These are phyloP conservation scores for Scedosporium minutisporum DNA, from an alignment of 2,329 filamentous ascomycete species.

Conservation along the genomic window DNA sequence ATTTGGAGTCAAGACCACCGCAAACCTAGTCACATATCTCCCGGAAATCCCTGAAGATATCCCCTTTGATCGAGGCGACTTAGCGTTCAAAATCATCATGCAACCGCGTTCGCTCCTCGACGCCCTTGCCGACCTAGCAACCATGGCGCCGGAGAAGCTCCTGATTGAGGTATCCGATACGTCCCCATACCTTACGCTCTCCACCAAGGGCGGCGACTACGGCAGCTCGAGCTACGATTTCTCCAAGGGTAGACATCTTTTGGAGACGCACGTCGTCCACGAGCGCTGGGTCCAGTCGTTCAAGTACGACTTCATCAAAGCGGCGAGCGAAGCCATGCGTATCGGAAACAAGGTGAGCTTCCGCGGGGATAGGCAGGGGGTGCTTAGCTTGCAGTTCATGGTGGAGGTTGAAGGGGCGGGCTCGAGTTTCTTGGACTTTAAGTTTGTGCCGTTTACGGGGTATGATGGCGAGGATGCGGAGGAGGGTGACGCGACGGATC, in stretches of 20 bases:
- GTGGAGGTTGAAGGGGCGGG: conserved; percentile 68
- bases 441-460: conserved; percentile 64
- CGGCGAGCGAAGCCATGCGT: conserved; percentile 84
- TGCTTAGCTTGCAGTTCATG: conserved; percentile 93
- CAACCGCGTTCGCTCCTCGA: conserved; percentile 64
- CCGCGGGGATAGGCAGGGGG: conserved; percentile 77
- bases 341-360: conserved; percentile 88
- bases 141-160: conserved; percentile 63
- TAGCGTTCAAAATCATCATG: conserved; percentile 94
- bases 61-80: conserved; percentile 70
- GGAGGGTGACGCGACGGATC: conserved; percentile 16
- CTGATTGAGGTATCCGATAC: conserved; percentile 55
- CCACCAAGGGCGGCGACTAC: conserved; percentile 47
- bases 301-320: conserved; percentile 78
- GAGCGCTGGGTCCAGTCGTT: conserved; percentile 61
- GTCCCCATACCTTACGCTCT: conserved; percentile 66
- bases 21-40: conserved; percentile 81
- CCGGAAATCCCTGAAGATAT: conserved; percentile 69
- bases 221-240: conserved; percentile 59
- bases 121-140: conserved; percentile 58
- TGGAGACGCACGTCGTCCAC: conserved; percentile 64
- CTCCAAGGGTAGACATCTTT: conserved; percentile 51
- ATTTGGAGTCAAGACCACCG: conserved; percentile 76
- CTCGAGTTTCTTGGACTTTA: conserved; percentile 71
- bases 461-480: conserved; percentile 45